These are phyloP conservation scores for Diaporthe capsici DNA, from an alignment of 2,329 filamentous ascomycete genomes.

Conservation along the genomic window DNA sequence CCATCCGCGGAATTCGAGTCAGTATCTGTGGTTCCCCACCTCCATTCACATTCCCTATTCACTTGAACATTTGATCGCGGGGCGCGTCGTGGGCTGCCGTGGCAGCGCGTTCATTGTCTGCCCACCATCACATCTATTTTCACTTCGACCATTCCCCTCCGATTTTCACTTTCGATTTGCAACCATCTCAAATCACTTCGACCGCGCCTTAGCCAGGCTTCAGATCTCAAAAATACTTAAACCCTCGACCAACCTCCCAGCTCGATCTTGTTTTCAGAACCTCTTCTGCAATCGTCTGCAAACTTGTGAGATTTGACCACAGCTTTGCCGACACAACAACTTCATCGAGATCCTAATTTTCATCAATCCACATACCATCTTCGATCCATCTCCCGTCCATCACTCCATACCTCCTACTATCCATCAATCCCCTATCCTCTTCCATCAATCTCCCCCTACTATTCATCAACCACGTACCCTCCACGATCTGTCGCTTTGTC, in stretches of 20 bases:
- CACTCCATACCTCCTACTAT: not conserved
- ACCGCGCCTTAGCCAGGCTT: not conserved
- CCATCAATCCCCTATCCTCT: not conserved
- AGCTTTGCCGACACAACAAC: not conserved
- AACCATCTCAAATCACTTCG: not conserved
- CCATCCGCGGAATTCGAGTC: not conserved
- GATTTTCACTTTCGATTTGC: not conserved
- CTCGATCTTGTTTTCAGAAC: not conserved
- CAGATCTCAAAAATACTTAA: not conserved
- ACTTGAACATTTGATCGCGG: not conserved
- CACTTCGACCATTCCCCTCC: not conserved
- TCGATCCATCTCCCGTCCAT: not conserved
- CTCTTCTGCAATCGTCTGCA: not conserved
- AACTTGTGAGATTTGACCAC: not conserved
- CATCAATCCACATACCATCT: not conserved
- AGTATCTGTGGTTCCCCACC: not conserved
- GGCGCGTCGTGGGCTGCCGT: not conserved
- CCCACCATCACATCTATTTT: not conserved
- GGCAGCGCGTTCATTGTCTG: not conserved
- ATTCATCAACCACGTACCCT: not conserved
- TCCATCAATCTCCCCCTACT: not conserved
- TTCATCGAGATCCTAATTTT: no score
- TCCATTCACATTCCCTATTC: not conserved
- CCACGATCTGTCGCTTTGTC: not conserved
- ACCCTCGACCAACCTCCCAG: not conserved